A percentile compares a stretch with the other conserved stretches of the same genome.
Evolutionary conservation across 1,284 basidiomycete genomes (phyloP).

Genomic region (Ustilago shanxiensis): DNA sequence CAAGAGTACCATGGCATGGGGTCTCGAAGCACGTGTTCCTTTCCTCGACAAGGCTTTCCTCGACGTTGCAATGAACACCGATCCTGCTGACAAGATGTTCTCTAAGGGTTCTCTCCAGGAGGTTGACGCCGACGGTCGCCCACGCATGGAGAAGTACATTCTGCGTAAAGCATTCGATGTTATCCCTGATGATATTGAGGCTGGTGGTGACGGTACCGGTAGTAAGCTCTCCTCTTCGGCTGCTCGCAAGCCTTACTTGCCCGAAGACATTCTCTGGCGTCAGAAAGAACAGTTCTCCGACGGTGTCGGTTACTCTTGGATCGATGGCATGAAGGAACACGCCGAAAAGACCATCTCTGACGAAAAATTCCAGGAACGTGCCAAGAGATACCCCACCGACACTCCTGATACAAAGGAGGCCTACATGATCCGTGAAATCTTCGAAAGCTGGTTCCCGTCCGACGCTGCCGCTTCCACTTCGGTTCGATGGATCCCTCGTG

Average conservation of each 20-base stretch:
- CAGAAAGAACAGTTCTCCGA: slow-evolving; percentile 99
- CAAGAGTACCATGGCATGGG: slow-evolving; percentile 99
- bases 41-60: slow-evolving; percentile 98
- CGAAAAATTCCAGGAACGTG: slow-evolving; percentile 81
- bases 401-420: slow-evolving; percentile 98
- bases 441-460: slow-evolving; percentile 82
- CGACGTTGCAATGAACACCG: slow-evolving; percentile 91
- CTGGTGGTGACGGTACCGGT: slow-evolving; percentile 44
- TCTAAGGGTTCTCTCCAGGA: slow-evolving; percentile 82
- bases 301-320: slow-evolving; percentile 99
- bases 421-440: slow-evolving; percentile 92
- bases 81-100: slow-evolving; percentile 91
- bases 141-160: slow-evolving; percentile 79
- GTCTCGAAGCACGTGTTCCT: slow-evolving; percentile 96
- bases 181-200: slow-evolving; percentile 80
- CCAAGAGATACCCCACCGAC: slow-evolving; percentile 82
- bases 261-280: slow-evolving; percentile 94
- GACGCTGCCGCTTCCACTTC: slow-evolving; percentile 91
- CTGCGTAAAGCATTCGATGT: slow-evolving; percentile 96
- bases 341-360: slow-evolving; percentile 83
- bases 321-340: slow-evolving; percentile 97
- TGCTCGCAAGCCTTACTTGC: slow-evolving; percentile 80
- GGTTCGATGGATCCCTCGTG: slow-evolving; percentile 76
- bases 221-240: slow-evolving; percentile 17
- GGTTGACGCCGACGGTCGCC: slow-evolving; percentile 74